A percentile compares a stretch with the other conserved stretches of the same genome.
Conservation (phyloP, 768 basidiomycete species). For the Boletellus ananiceps region DNA sequence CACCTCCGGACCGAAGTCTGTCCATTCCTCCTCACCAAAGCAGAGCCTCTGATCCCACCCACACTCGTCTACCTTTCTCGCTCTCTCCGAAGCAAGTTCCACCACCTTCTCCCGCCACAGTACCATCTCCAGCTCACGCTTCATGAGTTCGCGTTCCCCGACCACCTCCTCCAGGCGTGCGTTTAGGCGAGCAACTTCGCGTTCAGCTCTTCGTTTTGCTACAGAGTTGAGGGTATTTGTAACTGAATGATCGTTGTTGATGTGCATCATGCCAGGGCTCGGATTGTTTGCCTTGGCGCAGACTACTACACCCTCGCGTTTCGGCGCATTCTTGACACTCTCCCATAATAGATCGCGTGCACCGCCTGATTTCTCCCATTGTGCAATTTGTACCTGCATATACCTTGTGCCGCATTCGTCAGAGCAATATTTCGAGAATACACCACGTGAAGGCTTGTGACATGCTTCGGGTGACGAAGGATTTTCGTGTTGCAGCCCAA, state of each 20-base stretch:
- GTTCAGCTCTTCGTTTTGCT: constrained; percentile 45
- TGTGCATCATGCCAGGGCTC: constrained; percentile 22
- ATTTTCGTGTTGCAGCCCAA: constrained; percentile 58
- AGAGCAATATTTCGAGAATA: constrained; percentile 89
- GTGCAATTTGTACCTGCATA: constrained; percentile 60
- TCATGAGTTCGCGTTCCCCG: constrained; percentile 57
- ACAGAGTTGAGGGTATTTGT: constrained; percentile 27
- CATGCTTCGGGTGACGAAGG: constrained; percentile 65
- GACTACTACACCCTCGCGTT: constrained; percentile 66
- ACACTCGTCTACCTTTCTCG: constrained; percentile 64
- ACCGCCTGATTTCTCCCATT: constrained; percentile 59
- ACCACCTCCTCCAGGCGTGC: constrained; percentile 53
- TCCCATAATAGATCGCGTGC: constrained; percentile 68
- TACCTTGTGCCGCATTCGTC: constrained; percentile 79
- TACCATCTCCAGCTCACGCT: constrained; percentile 64
- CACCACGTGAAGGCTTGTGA: constrained; percentile 74
- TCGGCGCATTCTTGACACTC: constrained; percentile 62
- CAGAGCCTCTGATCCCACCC: constrained; percentile 88
- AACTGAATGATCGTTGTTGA: constrained; percentile 9
- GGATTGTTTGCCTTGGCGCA: constrained; percentile 33
- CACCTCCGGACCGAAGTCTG: constrained; percentile 59
- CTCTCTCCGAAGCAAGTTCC: constrained; percentile 61
- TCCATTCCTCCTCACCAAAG: constrained; percentile 78
- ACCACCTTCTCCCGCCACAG: constrained; percentile 67
- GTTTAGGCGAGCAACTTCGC: constrained; percentile 55